Conservation (phyloP, 805 yeast species). For the Zygotorulaspora chibaensis region DNA sequence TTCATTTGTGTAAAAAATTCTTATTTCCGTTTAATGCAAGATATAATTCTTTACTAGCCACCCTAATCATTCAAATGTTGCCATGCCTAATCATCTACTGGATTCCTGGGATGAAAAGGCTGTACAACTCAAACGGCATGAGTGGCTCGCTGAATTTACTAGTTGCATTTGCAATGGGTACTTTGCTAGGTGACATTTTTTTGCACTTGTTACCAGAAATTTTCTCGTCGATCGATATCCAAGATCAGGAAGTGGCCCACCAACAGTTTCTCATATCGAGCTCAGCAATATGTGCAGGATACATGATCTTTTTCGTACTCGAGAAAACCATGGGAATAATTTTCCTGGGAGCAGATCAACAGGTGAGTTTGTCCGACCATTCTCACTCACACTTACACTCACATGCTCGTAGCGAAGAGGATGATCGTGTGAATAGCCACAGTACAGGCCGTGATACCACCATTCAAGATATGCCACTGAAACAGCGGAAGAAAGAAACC, state of each 20-base stretch:
- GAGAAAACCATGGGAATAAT: constrained; percentile 57
- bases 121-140: background rate
- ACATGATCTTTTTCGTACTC: constrained; percentile 53
- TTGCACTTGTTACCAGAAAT: constrained; percentile 69
- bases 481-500: constrained; percentile 22
- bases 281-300: constrained; percentile 55
- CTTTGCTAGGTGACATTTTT: constrained; percentile 70
- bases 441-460: background rate
- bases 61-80: constrained; percentile 59
- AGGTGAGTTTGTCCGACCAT: constrained; percentile 26
- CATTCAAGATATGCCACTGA: constrained; percentile 20
- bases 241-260: constrained; percentile 27
- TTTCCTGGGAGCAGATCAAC: constrained; percentile 16
- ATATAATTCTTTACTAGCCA: constrained; percentile 59
- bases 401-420: constrained; percentile 30
- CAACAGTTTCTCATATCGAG: constrained; percentile 37
- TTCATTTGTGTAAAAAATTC: constrained; percentile 7
- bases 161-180: constrained; percentile 73
- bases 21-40: constrained; percentile 40
- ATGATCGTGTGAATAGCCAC: background rate
- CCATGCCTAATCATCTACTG: constrained; percentile 55
- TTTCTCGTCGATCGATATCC: constrained; percentile 47
- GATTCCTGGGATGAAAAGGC: constrained; percentile 44
- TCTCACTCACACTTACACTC: constrained; percentile 46
- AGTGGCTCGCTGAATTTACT: constrained; percentile 40